Percentiles rank a stretch among this genome's conserved stretches.
These are phyloP conservation scores for Cornus kousa DNA, from an alignment of 148 eudicot genomes.

Conservation along the genomic window DNA sequence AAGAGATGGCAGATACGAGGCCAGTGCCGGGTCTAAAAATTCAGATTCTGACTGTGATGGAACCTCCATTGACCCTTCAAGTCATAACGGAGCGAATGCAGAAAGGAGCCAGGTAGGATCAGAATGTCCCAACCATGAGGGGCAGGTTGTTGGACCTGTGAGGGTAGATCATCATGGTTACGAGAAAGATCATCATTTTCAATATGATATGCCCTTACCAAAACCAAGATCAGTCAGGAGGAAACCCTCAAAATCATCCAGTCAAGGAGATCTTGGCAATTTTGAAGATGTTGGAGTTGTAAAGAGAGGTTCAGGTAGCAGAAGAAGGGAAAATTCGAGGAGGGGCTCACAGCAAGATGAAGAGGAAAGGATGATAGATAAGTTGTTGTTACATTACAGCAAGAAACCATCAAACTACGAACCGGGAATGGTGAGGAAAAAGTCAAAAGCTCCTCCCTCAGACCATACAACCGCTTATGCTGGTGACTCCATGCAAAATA, in stretches of 20 bases:
- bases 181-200: conserved; percentile 44
- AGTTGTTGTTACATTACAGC: conserved; percentile 77
- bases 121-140: conserved; percentile 20
- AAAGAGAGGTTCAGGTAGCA: conserved; percentile 58
- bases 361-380: conserved; percentile 77
- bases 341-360: conserved; percentile 76
- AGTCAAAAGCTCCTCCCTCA: conserved; percentile 23
- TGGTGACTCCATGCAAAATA: conserved; percentile 26
- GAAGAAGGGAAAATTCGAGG: conserved; percentile 70
- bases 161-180: conserved; percentile 19
- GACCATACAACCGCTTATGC: neutral
- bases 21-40: conserved; percentile 20
- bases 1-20: conserved; percentile 34
- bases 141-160: conserved; percentile 12
- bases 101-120: conserved; percentile 28
- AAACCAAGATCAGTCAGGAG: conserved; percentile 64
- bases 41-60: conserved; percentile 13
- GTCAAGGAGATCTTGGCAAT: conserved; percentile 26
- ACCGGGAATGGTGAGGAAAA: conserved; percentile 42
- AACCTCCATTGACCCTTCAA: conserved; percentile 29
- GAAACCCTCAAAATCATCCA: conserved; percentile 51
- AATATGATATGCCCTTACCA: conserved; percentile 47
- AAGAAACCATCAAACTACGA: conserved; percentile 61
- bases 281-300: conserved; percentile 46
- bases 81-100: conserved; percentile 23